Evolutionary conservation across 2,329 filamentous ascomycete species (phyloP), one percentile per base, ranked within the genome.

Genomic region (Phialophora verrucosa): DNA sequence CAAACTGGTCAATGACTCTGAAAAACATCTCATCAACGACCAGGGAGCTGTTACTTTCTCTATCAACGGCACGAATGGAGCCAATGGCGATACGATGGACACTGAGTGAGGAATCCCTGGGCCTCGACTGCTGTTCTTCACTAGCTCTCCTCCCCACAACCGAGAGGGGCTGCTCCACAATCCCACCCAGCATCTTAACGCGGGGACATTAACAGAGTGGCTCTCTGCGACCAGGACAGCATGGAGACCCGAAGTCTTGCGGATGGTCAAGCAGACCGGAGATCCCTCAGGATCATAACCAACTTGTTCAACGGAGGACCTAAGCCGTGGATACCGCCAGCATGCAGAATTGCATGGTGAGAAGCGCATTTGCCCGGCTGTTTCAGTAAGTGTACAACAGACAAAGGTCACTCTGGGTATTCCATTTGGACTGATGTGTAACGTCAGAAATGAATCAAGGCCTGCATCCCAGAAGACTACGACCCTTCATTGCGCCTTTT

Each of bases 1-100:
- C 73, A 91, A 92, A 79, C 97, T 98, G 74, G 92, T 99, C 53
- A 81, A 85, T 65, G 91, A 96, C 70, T 96, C 90, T 67, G 95
- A 98, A 82, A 94, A 93, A 83, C 87, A 93, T 49, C 88, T 99
- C 70, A 97, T 99, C 77, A 92, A 93, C 69, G 90, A 97, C 69
- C 88, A 90, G 68, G 95, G 95, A 29, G 83, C 82, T 27, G 94
- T 97, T 31, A 91, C 89, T 68, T 88, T 98, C 74, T 77, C 84
- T 17, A 80, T 78, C 55, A 70, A 76, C 32, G 80, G 79, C 53
- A 64, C 63, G 32, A 70, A 70, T 47, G 72, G 69, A 47, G 76
- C 79, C 1, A 75, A 77, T 62, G 88, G 85, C 44, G 89, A 91
- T 77, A 86, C 85, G 1, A 91, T 91, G 89, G 89, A 91, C 71